These are phyloP conservation scores for Trichoderma lentiforme DNA, from an alignment of 2,329 filamentous ascomycete genomes.

Conservation along the genomic window DNA sequence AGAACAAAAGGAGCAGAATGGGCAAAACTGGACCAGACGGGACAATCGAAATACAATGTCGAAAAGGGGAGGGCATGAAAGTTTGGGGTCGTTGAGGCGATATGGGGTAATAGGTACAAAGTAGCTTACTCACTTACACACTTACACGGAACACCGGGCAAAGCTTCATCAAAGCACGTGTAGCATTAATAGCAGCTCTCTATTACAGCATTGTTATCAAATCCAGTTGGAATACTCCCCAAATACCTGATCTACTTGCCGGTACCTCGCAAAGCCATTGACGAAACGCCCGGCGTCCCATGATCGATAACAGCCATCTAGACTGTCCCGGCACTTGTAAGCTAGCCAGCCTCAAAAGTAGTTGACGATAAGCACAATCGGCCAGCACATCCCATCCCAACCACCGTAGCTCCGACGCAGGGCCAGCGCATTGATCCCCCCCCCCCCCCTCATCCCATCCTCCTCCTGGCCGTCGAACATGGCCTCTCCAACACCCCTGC, in stretches of 20 bases:
- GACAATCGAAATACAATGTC: background rate
- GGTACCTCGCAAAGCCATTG: background rate
- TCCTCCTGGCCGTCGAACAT: background rate
- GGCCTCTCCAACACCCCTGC: background rate
- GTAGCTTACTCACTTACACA: background rate
- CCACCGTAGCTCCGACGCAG: slow-evolving; percentile 1
- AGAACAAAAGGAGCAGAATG: background rate
- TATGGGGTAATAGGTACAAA: background rate
- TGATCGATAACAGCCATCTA: background rate
- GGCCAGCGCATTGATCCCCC: background rate
- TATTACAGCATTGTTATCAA: background rate
- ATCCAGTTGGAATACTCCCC: background rate
- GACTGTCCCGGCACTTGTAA: background rate
- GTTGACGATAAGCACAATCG: background rate
- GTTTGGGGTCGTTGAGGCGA: background rate
- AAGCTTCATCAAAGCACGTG: background rate
- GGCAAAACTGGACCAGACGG: background rate
- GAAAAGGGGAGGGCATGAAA: background rate
- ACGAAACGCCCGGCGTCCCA: background rate
- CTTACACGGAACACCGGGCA: background rate
- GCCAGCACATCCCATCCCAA: slow-evolving; percentile 4
- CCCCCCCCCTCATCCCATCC: background rate
- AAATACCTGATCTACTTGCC: background rate
- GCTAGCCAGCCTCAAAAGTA: background rate
- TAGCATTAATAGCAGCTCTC: background rate